Evolutionary conservation across 2,329 filamentous ascomycete species (phyloP).

Genomic region (Microcyclospora tardicrescens): DNA sequence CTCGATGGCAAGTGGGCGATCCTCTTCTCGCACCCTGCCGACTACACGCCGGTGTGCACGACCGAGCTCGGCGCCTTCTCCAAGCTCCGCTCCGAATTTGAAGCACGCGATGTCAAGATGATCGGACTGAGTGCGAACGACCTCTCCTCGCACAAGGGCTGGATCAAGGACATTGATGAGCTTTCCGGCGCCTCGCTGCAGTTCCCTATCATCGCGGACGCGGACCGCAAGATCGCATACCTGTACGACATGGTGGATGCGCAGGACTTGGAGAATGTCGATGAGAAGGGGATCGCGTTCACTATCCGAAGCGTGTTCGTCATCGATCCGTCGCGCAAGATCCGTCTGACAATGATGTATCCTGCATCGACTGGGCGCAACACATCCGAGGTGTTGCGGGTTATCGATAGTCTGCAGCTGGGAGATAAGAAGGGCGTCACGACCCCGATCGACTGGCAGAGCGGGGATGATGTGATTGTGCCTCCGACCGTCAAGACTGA

Average conservation of each 20-base stretch:
- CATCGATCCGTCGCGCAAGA: constrained; percentile 88
- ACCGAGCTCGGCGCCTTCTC: constrained; percentile 90
- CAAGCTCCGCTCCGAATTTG: constrained; percentile 78
- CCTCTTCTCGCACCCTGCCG: constrained; percentile 71
- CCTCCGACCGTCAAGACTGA: constrained; percentile 70
- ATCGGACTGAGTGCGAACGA: constrained; percentile 82
- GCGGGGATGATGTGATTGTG: constrained; percentile 84
- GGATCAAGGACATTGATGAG: constrained; percentile 65
- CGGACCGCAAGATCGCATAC: constrained; percentile 35
- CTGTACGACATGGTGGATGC: constrained; percentile 36
- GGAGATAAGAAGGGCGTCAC: constrained; percentile 68
- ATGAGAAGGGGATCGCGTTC: constrained; percentile 53
- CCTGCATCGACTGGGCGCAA: constrained; percentile 71
- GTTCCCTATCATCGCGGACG: constrained; percentile 39
- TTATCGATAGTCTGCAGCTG: constrained; percentile 46
- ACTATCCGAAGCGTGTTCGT: constrained; percentile 92
- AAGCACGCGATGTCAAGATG: constrained; percentile 76
- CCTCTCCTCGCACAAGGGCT: constrained; percentile 67
- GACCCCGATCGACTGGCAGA: constrained; percentile 72
- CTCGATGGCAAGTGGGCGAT: constrained; percentile 68
- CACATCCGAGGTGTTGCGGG: constrained; percentile 43
- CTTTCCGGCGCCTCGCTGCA: constrained; percentile 30
- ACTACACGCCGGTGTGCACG: constrained; percentile 87
- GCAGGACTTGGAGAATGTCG: constrained; percentile 23
- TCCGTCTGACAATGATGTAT: constrained; percentile 84